Evolutionary conservation across 495 filamentous ascomycete species (phyloP).

Genomic region (Echria macrotheca): DNA sequence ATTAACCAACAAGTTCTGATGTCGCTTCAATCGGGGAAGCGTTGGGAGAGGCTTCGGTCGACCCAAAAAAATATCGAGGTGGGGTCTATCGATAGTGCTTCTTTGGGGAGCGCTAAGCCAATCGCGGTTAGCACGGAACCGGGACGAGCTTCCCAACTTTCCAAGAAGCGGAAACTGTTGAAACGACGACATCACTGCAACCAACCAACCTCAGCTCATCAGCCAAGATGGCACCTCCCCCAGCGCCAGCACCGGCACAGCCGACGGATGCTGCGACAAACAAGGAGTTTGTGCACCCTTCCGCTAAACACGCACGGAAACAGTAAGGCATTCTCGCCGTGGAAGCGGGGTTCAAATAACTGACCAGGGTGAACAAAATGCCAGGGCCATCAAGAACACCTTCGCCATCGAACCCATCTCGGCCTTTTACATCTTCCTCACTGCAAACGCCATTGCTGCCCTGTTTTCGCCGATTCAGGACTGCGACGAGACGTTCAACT

Average conservation of each 20-base stretch:
- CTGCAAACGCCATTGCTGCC: slow-evolving; percentile 70
- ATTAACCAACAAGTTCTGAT: too few species aligned
- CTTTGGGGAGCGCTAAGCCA: slow-evolving; percentile 17
- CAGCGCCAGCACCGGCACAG: background rate
- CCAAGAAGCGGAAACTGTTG: background rate
- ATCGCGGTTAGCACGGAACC: background rate
- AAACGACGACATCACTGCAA: background rate
- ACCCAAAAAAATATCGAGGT: too few species aligned
- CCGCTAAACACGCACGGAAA: slow-evolving; percentile 42
- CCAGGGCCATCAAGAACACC: slow-evolving; percentile 46
- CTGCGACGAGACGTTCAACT: slow-evolving; percentile 99
- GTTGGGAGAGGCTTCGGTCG: too few species aligned
- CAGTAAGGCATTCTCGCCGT: slow-evolving; percentile 24
- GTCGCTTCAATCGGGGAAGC: too few species aligned
- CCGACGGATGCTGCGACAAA: slow-evolving; percentile 14
- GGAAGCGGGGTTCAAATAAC: background rate
- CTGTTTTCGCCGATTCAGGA: slow-evolving; percentile 88
- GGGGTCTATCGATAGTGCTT: too few species aligned
- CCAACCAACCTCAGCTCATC: too few species aligned
- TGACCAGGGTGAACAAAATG: slow-evolving; percentile 10
- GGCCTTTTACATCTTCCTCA: slow-evolving; percentile 71
- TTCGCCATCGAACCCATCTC: slow-evolving; percentile 66
- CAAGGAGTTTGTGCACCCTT: slow-evolving; percentile 36
- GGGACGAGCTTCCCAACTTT: background rate
- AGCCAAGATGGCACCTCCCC: slow-evolving; percentile 25